These are phyloP conservation scores for Boletus insuetus DNA, from an alignment of 768 basidiomycete species.

Conservation along the genomic window DNA sequence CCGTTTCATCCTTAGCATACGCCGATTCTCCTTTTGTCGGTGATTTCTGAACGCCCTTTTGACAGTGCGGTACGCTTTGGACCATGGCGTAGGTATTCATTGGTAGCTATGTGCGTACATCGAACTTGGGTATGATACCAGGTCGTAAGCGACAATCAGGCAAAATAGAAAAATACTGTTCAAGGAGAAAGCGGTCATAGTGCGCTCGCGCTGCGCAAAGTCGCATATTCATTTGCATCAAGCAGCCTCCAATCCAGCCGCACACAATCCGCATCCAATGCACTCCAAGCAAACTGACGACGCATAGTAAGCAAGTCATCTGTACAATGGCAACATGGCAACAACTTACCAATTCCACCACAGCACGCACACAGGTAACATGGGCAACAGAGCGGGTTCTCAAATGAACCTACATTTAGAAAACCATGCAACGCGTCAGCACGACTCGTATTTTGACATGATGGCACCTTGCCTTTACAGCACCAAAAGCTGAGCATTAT, in stretches of 20 bases:
- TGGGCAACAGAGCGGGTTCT: constrained; percentile 66
- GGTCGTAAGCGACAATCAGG: too few relatives aligned
- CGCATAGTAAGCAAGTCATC: neutral
- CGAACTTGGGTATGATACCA: neutral
- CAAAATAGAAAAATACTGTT: too few relatives aligned
- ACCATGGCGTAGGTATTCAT: neutral
- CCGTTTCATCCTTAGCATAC: too few relatives aligned
- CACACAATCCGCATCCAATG: constrained; percentile 66
- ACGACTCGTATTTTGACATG: neutral
- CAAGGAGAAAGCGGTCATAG: neutral
- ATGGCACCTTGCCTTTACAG: constrained; percentile 45
- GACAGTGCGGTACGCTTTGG: neutral
- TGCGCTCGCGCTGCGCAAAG: neutral
- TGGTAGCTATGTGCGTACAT: neutral
- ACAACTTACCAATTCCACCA: constrained; percentile 57
- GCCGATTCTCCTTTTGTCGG: too few relatives aligned
- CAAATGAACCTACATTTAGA: constrained; percentile 43
- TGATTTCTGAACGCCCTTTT: too few relatives aligned
- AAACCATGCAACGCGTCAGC: neutral
- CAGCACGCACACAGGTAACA: constrained; percentile 74
- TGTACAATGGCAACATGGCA: neutral
- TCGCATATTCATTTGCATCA: neutral
- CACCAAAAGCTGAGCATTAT: constrained; percentile 67
- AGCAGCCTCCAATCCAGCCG: constrained; percentile 39
- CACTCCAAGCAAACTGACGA: constrained; percentile 61